Evolutionary conservation across 441 rosid genomes (phyloP), one percentile per base, ranked within the genome.

Genomic region (Aquilaria agallochum): DNA sequence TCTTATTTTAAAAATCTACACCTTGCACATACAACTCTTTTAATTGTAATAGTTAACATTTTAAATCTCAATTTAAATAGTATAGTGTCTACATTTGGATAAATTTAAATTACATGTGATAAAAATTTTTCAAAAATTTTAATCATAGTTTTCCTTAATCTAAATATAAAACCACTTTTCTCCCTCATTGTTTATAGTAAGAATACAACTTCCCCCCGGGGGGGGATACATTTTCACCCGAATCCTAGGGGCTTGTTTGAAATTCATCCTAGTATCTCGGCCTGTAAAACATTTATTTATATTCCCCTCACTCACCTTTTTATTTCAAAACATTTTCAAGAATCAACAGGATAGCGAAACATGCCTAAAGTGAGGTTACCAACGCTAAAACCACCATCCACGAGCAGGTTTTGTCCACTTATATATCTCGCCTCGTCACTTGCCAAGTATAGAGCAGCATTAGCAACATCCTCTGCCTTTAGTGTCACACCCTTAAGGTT

Each of bases 331-430:
- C 1, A 10, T 30, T 14, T 9, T 52, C 11, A 20, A 52, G 10
- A 8, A 55, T 27, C 33, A 11, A 11, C 53, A 62, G 42, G 31
- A 36, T 62, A n/a, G 14, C 51, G 0, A 67, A 13, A 9, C 14
- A 11, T 46, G 4, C 36, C 4, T 11, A 72, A 50, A 0, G 78
- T 20, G 31, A 60, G 71, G 59, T 73, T 75, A 5, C 71, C 69
- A 3, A 63, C 47, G 49, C 68, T 60, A 32, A 65, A 81, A 1
- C 81, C 83, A 4, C 88, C 88, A 14, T 80, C 81, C 2, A 80
- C 52, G 3, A 70, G 50, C 44, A 80, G 53, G 47, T 83, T 77
- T 13, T 76, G 5, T 2, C 80, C 82, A 32, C 76, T 77, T 4
- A 77, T 72, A 46, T 60, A 76, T 68, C 60, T 78, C 0, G 81